Evolutionary conservation across 306 rosid species (phyloP), one percentile per base, ranked within the genome.

Genomic region (Trifolium repens): DNA sequence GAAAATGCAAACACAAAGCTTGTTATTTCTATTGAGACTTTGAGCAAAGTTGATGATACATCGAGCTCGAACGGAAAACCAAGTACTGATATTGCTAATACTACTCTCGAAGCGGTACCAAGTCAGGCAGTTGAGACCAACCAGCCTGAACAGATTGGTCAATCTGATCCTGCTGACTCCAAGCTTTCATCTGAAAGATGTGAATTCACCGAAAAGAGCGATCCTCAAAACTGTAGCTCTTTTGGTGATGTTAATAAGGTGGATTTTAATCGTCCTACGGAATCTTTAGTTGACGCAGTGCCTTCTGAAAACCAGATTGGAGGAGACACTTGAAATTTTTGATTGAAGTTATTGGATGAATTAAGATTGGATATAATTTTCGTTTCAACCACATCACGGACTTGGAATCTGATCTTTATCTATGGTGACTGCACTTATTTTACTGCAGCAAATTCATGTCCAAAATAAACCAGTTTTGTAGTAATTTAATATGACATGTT

Each of bases 251-350:
- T 43, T 30, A 30, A 55, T 68, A 44, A 54, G 60, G 62, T 75
- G 52, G 75, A 72, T 59, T 82, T 24, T 62, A 72, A 71, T 74
- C 74, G 76, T 57, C 76, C 87, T 60, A 35, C 69, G 35, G 76
- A 78, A 75, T 72, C 84, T 78, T 80, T 75, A 71, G 71, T 32
- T 5, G 73, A 42, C 34, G 24, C 60, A 12, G 54, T 44, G 61
- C 76, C 63, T 37, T 43, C 67, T 37, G 78, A 52, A 46, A 69
- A 42, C 26, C 72, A 44, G 49, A 15, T 32, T 54, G 78, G 71
- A 72, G 39, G 74, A 59, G 80, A 67, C 70, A 63, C 49, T 37
- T 76, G 61, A 61, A 32, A 32, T 7, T 14, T 55, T 55, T 22
- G 1, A 55, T 54, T 54, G 30, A 5, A 49, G 30, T n/a, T 16